Percentiles rank a stretch among this genome's conserved stretches.
These are phyloP conservation scores for Podospora conica DNA, from an alignment of 495 filamentous ascomycete species.

Conservation along the genomic window DNA sequence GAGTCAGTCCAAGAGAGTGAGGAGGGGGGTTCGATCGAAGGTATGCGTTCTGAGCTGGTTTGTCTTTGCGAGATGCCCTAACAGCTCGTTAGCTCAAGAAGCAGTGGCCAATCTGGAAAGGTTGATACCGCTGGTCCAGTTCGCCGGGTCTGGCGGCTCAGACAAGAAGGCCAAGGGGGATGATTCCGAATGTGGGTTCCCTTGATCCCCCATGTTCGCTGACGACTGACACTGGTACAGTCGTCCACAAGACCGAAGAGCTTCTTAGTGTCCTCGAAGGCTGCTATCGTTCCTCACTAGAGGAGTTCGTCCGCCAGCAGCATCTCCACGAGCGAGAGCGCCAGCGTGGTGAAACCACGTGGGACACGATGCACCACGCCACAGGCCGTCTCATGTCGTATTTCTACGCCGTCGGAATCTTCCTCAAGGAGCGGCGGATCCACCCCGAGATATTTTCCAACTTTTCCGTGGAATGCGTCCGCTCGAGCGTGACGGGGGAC, in stretches of 20 bases:
- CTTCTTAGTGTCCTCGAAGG: neutral
- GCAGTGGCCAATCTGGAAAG: neutral
- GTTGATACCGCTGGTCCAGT: neutral
- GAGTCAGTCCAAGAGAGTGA: neutral
- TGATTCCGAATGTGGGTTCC: neutral
- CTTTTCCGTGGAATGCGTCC: neutral
- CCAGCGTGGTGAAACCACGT: neutral
- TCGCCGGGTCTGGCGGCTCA: neutral
- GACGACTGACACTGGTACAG: neutral
- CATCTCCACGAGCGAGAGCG: neutral
- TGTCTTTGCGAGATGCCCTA: neutral
- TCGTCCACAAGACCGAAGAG: neutral
- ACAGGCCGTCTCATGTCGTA: conserved; percentile 15
- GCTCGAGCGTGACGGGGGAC: conserved; percentile 1
- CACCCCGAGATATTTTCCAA: conserved; percentile 11
- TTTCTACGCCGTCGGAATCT: conserved; percentile 5
- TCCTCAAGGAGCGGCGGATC: neutral
- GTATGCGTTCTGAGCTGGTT: neutral
- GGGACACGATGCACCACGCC: conserved; percentile 9
- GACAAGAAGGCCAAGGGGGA: neutral
- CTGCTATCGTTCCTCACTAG: neutral
- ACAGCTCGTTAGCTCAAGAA: neutral
- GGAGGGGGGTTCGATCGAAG: neutral
- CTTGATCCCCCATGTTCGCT: neutral
- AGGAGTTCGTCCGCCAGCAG: neutral